Conservation (phyloP, 108 stramenopile genomes). For the Craspedostauros australis region DNA sequence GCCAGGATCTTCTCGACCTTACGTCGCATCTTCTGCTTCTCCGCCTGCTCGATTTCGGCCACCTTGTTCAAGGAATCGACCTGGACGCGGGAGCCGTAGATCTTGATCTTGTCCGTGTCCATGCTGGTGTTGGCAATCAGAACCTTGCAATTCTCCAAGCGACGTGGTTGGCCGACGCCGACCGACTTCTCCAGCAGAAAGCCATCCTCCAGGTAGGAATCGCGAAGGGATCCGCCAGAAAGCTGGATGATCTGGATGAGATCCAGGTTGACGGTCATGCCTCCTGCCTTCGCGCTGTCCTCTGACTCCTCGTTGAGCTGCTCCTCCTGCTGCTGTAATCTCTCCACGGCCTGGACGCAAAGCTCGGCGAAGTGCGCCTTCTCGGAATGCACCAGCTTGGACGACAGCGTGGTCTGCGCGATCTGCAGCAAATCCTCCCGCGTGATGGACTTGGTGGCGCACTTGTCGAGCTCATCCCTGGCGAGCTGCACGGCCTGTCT, state of each 20-base stretch:
- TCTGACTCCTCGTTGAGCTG: no score
- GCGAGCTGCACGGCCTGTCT: constrained; percentile 86
- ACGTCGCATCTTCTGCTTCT: constrained; percentile 95
- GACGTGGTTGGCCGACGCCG: constrained; percentile 94
- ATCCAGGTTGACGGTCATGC: constrained; percentile 70
- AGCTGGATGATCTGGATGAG: constrained; percentile 97
- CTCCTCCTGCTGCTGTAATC: no score
- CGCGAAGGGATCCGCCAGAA: constrained; percentile 89
- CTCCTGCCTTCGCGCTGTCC: constrained; percentile 84
- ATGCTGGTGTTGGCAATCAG: constrained; percentile 98
- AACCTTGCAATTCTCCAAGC: constrained; percentile 96
- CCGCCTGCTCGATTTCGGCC: constrained; percentile 98
- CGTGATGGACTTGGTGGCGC: constrained; percentile 54
- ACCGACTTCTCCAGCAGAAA: constrained; percentile 96
- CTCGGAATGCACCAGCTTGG: constrained; percentile 94
- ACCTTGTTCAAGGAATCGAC: constrained; percentile 95
- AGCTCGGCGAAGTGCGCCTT: constrained; percentile 96
- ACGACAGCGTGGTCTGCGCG: constrained; percentile 93
- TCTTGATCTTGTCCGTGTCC: constrained; percentile 99
- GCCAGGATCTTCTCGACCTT: constrained; percentile 97
- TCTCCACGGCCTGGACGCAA: constrained; percentile 95
- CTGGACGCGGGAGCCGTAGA: constrained; percentile 97
- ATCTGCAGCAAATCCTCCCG: constrained; percentile 89
- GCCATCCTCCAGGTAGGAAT: constrained; percentile 97
- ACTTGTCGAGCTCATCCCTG: constrained; percentile 57